Base-by-base conservation (phyloP, 345 rosid genomes). In the Toxicodendron radicans region DNA sequence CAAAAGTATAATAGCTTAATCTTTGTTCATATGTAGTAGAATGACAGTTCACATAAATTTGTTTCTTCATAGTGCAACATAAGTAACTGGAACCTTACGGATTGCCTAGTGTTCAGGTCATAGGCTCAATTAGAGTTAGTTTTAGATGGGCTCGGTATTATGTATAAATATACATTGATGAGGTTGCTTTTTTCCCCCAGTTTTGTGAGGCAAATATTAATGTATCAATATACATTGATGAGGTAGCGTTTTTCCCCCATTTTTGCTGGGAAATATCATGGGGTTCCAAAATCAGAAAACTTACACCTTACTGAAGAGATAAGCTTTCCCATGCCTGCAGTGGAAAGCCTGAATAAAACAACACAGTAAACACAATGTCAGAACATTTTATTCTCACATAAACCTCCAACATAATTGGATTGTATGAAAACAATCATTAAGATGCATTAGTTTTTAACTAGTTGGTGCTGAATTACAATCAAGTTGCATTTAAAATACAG, bases 261-360 rank as follows among this genome's bases (percentile, higher is more conserved):
- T 60, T 46, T 71, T 45, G 73, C 30, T 41, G 51, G 71, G 73
- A 58, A 38, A 51, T 17, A 58, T 5, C 11, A 76, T 35, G 38
- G 73, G 79, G 70, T 57, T 33, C 60, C 77, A 63, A 79, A 78
- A 60, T 64, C 66, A 84, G 78, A 87, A 80, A 78, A 90, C 99
- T 96, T 93, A 96, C 99, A 93, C 99, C 81, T 90, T 92, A 64
- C 67, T 79, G 92, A 96, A 96, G 84, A 96, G 98, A 85, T 93
- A 96, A 77, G 99, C 99, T 82, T 86, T 90, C 83, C 99, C 99
- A 85, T 95, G 93, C 83, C 85, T 91, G 89, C 83, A 18, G 64
- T 89, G 91, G 88, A 95, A 95, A 32, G 45, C 17, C 38, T 38
- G 24, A 83, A 82, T 78, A 78, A 73, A 84, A 80, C 66, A 73